Base-by-base conservation (phyloP, 208 protist species). In the Leishmania major region DNA sequence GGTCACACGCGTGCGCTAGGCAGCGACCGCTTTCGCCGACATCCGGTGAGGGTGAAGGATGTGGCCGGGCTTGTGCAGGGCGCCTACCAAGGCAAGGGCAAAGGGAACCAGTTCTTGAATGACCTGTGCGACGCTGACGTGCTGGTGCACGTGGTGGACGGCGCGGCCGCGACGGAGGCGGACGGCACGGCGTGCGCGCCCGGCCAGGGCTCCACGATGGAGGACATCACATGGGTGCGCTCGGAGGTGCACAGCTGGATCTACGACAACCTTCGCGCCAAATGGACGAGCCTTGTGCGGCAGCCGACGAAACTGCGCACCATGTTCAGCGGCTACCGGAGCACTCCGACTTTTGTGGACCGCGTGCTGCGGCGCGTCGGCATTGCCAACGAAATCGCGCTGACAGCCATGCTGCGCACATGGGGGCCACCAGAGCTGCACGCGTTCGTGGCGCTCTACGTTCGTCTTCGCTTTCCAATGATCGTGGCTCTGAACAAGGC, bases 51-150 rank as follows among this genome's bases (percentile, higher is more conserved):
- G 15, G 87, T 99, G 55, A 97, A 96, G 85, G 97, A 99, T 75
- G 96, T 99, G 13, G 97, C 97, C 19, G 98, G 98, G 5, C 92
- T 99, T 17, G 96, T 99, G 64, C 95, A 96, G 47, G 98, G 98
- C 1, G 98, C 98, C n/a, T 99, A 98, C 84, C 77, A 91, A 45
- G 98, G 98, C 37, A 85, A 89, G 53, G 98, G 98, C 3, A 94
- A 96, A 51, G 98, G 98, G 17, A 99, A 99, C 77, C 92, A 93
- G 84, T 99, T 99, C 84, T 81, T 99, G n/a, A 97, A 99, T 79
- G 97, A 99, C 80, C 89, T 99, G 47, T 96, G 95, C 81, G 92
- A 97, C 80, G 97, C 97, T 0, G 92, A 98, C 83, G 96, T 98
- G 74, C 92, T 99, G 3, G 91, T 99, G 45, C 98, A 99, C 84